Conservation (phyloP, 1,139 yeast genomes). For the Pichia sp. region DNA sequence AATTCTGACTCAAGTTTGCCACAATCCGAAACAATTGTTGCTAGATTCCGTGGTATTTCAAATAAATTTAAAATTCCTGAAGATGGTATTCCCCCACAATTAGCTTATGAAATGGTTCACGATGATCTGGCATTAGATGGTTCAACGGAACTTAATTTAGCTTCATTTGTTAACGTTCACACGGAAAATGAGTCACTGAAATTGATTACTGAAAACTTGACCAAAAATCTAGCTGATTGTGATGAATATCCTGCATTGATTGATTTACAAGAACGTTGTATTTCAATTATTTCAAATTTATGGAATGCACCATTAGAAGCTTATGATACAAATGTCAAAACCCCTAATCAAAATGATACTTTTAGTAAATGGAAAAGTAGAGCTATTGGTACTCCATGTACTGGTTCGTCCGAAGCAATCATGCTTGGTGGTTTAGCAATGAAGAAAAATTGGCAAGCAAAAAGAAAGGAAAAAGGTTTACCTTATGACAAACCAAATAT, state of each 20-base stretch:
- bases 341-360: constrained; percentile 9
- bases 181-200: constrained; percentile 45
- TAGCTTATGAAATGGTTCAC: constrained; percentile 58
- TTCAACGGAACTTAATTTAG: constrained; percentile 73
- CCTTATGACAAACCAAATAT: constrained; percentile 69
- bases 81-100: constrained; percentile 44
- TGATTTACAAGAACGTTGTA: constrained; percentile 75
- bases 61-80: constrained; percentile 55
- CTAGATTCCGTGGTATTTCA: constrained; percentile 26
- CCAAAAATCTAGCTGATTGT: constrained; percentile 85
- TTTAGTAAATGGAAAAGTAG: constrained; percentile 24
- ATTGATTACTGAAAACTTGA: constrained; percentile 61
- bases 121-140: constrained; percentile 82
- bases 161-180: constrained; percentile 81
- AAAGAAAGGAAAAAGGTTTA: constrained; percentile 53
- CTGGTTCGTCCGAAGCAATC: constrained; percentile 91
- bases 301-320: constrained; percentile 65
- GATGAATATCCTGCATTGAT: constrained; percentile 89
- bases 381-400: constrained; percentile 84
- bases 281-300: constrained; percentile 67
- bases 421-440: constrained; percentile 90
- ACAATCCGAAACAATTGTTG: constrained; percentile 13
- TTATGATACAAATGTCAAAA: constrained; percentile 13
- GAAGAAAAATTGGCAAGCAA: constrained; percentile 82
- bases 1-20: background rate